phyloP scores from a whole-genome alignment of 768 basidiomycete species.

The Psilocybe tampanensis region DNA sequence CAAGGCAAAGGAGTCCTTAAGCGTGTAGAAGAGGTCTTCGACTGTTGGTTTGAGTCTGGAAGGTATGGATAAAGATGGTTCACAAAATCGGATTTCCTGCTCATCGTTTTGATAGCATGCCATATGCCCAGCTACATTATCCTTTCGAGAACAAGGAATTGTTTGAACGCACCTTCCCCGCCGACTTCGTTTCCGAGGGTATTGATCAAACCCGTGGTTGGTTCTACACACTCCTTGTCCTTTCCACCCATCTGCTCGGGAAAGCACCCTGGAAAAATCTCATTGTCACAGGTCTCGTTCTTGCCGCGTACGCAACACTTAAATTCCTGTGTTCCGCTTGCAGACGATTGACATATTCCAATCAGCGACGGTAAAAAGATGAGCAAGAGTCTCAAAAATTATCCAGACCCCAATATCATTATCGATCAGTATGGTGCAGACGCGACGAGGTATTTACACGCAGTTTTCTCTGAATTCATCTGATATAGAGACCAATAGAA shows the following conservation, averaged over 20 bases:
- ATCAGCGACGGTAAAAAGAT: constrained; percentile 96
- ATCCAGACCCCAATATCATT: constrained; percentile 92
- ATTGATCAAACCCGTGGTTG: constrained; percentile 99
- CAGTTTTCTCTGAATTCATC: background rate
- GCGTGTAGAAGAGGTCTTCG: constrained; percentile 97
- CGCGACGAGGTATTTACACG: constrained; percentile 70
- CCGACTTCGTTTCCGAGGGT: constrained; percentile 96
- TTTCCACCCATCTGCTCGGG: constrained; percentile 94
- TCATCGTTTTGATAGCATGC: constrained; percentile 68
- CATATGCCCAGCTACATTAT: constrained; percentile 96
- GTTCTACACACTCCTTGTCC: constrained; percentile 98
- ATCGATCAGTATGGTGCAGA: constrained; percentile 94
- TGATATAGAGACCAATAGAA: constrained; percentile 44
- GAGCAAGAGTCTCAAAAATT: constrained; percentile 97
- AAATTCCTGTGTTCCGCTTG: background rate
- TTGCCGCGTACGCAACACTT: constrained; percentile 73
- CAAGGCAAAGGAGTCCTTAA: constrained; percentile 83
- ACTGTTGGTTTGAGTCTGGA: constrained; percentile 99
- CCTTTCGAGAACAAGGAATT: constrained; percentile 95
- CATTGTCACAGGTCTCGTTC: constrained; percentile 93
- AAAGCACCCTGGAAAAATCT: constrained; percentile 98
- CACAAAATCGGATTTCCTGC: background rate
- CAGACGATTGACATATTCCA: constrained; percentile 7
- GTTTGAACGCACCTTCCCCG: constrained; percentile 87
- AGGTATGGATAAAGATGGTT: constrained; percentile 55